phyloP scores from a whole-genome alignment of 1,284 basidiomycete genomes.

The Phaffia rhodozyma region DNA sequence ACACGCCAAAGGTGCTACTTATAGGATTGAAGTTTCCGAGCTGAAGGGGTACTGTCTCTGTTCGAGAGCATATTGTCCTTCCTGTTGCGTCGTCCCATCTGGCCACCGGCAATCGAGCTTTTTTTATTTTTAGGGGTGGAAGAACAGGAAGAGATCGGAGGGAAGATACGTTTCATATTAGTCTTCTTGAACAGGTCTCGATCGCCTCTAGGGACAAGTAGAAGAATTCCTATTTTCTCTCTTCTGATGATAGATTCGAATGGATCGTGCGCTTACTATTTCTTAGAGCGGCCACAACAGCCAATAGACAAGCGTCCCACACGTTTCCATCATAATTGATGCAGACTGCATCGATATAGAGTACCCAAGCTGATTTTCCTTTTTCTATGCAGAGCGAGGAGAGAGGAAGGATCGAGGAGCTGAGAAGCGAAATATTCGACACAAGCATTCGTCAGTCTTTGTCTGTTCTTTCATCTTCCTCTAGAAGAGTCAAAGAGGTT shows the following conservation, averaged over 20 bases:
- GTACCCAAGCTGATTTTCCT: slow-evolving; percentile 71
- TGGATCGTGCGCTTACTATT: slow-evolving; percentile 46
- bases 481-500: slow-evolving; percentile 23
- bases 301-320: slow-evolving; percentile 78
- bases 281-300: slow-evolving; percentile 71
- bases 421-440: slow-evolving; percentile 27
- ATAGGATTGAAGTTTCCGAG: slow-evolving; percentile 44
- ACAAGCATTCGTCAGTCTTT: neutral
- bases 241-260: slow-evolving; percentile 27
- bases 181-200: neutral
- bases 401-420: slow-evolving; percentile 55
- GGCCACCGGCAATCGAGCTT: slow-evolving; percentile 64
- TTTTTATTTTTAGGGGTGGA: no score
- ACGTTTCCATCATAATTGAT: slow-evolving; percentile 95
- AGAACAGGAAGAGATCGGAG: neutral
- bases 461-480: neutral
- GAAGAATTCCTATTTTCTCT: neutral
- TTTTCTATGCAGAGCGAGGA: slow-evolving; percentile 64
- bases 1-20: slow-evolving; percentile 65
- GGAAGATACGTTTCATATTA: neutral
- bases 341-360: slow-evolving; percentile 87
- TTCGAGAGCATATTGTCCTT: slow-evolving; percentile 54
- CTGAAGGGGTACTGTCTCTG: slow-evolving; percentile 40
- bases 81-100: slow-evolving; percentile 56
- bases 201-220: neutral